Conservation (phyloP, 108 stramenopile species). For the Nannochloropsis oceanica region DNA sequence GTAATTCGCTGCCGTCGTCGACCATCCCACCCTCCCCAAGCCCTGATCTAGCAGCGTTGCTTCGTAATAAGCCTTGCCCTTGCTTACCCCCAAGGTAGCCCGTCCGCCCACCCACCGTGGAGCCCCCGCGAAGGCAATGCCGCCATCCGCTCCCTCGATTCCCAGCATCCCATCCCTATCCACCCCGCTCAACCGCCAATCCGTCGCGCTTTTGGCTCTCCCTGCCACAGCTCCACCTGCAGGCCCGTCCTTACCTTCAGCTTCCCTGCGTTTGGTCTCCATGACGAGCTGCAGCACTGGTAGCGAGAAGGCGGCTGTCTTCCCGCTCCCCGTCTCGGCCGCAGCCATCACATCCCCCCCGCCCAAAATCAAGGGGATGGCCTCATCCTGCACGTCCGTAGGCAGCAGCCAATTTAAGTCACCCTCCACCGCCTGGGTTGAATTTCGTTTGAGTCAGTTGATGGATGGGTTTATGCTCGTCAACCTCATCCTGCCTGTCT, state of each 20-base stretch:
- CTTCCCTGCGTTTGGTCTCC: not conserved
- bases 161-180: constrained; percentile 29
- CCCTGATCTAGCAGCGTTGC: constrained; percentile 8
- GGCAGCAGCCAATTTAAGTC: constrained; percentile 37
- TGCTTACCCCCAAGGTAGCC: not conserved
- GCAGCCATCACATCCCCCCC: constrained; percentile 67
- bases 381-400: constrained; percentile 41
- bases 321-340: constrained; percentile 81
- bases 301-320: constrained; percentile 67
- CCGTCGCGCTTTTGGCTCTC: not conserved
- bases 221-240: not conserved
- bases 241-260: not conserved
- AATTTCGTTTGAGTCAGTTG: too few relatives aligned
- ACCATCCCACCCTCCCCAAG: constrained; percentile 20
- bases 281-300: constrained; percentile 51
- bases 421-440: constrained; percentile 14
- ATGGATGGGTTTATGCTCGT: too few relatives aligned
- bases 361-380: constrained; percentile 54
- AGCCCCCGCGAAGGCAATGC: not conserved
- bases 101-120: constrained; percentile 6
- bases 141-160: not conserved
- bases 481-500: too few relatives aligned
- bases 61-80: constrained; percentile 15
- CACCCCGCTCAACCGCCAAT: constrained; percentile 20
- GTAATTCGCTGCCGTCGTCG: not conserved